A percentile compares a stretch with the other conserved stretches of the same genome.
Conservation (phyloP, 2,329 filamentous ascomycete species). For the Tolypocladium tropicale region DNA sequence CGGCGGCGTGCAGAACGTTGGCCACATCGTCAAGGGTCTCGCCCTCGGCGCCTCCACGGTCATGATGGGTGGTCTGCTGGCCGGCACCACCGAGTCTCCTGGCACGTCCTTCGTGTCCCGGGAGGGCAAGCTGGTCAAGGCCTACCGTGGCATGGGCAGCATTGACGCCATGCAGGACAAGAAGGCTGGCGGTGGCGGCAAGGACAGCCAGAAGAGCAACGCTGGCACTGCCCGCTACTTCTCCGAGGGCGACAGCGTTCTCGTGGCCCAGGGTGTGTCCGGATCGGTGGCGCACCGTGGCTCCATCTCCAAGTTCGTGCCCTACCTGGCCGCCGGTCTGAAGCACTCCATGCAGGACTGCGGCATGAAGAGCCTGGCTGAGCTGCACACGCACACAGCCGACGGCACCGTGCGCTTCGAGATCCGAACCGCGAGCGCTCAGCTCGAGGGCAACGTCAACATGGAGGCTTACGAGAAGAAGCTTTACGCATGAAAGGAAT, state of each 20-base stretch:
- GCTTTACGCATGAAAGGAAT: conserved; percentile 68
- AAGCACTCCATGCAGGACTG: conserved; percentile 98
- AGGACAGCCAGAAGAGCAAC: conserved; percentile 71
- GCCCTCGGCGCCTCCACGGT: conserved; percentile 88
- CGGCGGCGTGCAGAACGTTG: conserved; percentile 95
- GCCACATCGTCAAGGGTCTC: conserved; percentile 97
- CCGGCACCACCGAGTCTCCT: conserved; percentile 93
- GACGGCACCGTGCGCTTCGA: conserved; percentile 80
- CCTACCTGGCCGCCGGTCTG: conserved; percentile 87
- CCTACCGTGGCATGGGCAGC: conserved; percentile 97
- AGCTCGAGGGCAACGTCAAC: conserved; percentile 94
- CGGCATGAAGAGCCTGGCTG: conserved; percentile 69
- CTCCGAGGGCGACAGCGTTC: conserved; percentile 87
- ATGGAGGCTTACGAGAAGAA: conserved; percentile 99
- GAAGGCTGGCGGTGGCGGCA: conserved; percentile 70
- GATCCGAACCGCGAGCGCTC: conserved; percentile 84
- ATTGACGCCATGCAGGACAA: conserved; percentile 99
- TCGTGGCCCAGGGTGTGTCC: conserved; percentile 94
- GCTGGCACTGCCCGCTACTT: conserved; percentile 97
- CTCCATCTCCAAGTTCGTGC: conserved; percentile 88
- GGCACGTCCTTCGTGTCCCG: conserved; percentile 93
- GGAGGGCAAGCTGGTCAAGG: conserved; percentile 97
- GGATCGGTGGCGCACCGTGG: conserved; percentile 73
- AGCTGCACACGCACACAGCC: conserved; percentile 65
- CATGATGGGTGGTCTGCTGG: conserved; percentile 98